A percentile compares a stretch with the other conserved stretches of the same genome.
phyloP scores from a whole-genome alignment of 805 yeast species.

The Pichia scutulata region DNA sequence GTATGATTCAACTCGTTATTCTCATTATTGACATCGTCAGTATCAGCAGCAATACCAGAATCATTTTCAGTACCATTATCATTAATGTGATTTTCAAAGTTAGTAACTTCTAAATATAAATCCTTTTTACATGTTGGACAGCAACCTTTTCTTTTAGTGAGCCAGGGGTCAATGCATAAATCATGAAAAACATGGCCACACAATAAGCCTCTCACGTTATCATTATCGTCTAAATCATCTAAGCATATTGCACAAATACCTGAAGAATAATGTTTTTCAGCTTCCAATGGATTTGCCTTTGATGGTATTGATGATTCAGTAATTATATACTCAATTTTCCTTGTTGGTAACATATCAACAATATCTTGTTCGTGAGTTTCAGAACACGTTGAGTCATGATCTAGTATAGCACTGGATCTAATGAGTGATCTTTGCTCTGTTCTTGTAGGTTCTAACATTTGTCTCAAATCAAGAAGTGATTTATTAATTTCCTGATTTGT shows the following conservation, averaged over 20 bases:
- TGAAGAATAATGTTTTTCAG: constrained; percentile 42
- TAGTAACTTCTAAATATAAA: constrained; percentile 19
- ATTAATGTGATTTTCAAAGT: constrained; percentile 4
- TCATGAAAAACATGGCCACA: constrained; percentile 83
- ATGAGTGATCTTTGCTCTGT: not conserved
- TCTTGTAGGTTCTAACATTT: not conserved
- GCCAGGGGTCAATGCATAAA: constrained; percentile 77
- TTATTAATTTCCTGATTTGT: not conserved
- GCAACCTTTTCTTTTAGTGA: constrained; percentile 63
- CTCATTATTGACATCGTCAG: not conserved
- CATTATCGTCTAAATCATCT: constrained; percentile 54
- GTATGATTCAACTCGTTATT: no score
- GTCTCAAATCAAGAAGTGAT: not conserved
- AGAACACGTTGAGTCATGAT: not conserved
- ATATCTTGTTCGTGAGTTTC: constrained; percentile 8
- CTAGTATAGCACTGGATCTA: no score
- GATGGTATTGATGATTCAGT: constrained; percentile 6
- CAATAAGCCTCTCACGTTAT: constrained; percentile 60
- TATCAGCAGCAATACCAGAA: constrained; percentile 3
- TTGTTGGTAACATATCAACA: constrained; percentile 3
- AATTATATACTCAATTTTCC: not conserved
- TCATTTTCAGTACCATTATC: constrained; percentile 5
- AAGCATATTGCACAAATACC: constrained; percentile 77
- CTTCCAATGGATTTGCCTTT: not conserved
- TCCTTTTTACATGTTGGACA: constrained; percentile 81